Conservation (phyloP, 768 basidiomycete genomes). For the Calvatia gigantea region DNA sequence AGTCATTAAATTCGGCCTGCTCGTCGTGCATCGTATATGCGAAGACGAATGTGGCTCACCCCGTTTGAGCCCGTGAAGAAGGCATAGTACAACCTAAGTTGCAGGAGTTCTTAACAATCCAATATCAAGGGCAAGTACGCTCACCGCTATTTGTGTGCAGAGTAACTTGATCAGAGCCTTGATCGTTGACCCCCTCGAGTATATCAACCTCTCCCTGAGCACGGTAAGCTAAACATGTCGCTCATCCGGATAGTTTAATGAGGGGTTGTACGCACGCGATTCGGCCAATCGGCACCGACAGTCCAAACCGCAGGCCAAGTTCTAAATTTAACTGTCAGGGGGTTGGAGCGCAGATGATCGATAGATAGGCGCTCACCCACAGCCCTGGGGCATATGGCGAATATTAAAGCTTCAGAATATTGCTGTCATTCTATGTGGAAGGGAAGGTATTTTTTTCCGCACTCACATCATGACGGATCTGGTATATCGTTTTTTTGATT, state of each 20-base stretch:
- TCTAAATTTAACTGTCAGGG: constrained; percentile 15
- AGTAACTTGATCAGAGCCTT: constrained; percentile 45
- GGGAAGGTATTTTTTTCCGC: not conserved
- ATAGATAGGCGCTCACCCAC: constrained; percentile 30
- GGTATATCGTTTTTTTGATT: constrained; percentile 48
- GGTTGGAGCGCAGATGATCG: constrained; percentile 4
- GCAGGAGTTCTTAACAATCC: not conserved
- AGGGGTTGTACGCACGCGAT: constrained; percentile 21
- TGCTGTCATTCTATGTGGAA: not conserved
- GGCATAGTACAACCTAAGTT: constrained; percentile 44
- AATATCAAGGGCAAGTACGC: constrained; percentile 4
- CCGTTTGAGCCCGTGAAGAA: constrained; percentile 30
- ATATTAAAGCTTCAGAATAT: constrained; percentile 26
- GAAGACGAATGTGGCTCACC: constrained; percentile 24
- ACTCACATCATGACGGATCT: constrained; percentile 53
- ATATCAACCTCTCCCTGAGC: constrained; percentile 50
- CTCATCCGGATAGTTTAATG: not conserved
- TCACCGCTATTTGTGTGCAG: constrained; percentile 51
- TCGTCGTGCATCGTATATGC: too few relatives aligned
- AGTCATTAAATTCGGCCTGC: not conserved
- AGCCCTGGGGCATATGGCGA: constrained; percentile 56
- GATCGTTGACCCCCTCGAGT: constrained; percentile 57
- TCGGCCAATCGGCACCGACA: constrained; percentile 34
- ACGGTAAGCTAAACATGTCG: constrained; percentile 10
- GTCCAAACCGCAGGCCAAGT: constrained; percentile 48